phyloP scores from a whole-genome alignment of 75 land plant genomes.

The Isoetes taiwanensis region DNA sequence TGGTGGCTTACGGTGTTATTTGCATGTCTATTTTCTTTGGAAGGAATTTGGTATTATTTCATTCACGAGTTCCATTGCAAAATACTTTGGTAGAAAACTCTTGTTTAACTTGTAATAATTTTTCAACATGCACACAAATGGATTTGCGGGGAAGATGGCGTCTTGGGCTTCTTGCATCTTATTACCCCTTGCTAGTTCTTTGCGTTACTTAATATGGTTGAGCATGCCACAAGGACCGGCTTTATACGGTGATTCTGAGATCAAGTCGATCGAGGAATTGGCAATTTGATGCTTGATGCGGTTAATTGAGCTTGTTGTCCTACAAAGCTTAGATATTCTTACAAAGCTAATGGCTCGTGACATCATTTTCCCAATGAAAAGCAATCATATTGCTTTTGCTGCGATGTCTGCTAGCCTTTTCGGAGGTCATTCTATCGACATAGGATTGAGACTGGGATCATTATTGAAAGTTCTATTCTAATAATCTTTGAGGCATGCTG shows the following conservation, averaged over 20 bases:
- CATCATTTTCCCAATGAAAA: constrained; percentile 39
- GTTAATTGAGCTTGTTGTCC: constrained; percentile 61
- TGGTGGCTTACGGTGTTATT: constrained; percentile 66
- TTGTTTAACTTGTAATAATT: not conserved
- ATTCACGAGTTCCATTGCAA: not conserved
- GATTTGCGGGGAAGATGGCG: constrained; percentile 45
- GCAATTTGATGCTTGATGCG: not conserved
- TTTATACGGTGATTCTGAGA: constrained; percentile 17
- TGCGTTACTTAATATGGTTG: constrained; percentile 42
- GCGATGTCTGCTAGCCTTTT: constrained; percentile 51
- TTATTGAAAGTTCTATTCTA: too few species aligned
- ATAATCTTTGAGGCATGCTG: too few species aligned
- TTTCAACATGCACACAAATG: not conserved
- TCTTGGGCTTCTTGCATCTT: constrained; percentile 36
- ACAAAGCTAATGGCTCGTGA: constrained; percentile 39
- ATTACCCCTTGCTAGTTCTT: constrained; percentile 34
- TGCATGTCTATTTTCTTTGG: constrained; percentile 59
- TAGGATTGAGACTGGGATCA: too few species aligned
- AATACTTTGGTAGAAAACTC: not conserved
- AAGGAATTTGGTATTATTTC: constrained; percentile 38
- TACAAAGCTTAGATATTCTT: constrained; percentile 51
- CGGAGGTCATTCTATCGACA: constrained; percentile 26
- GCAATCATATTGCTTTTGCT: constrained; percentile 42
- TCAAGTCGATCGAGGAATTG: not conserved
- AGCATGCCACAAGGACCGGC: constrained; percentile 51